Conservation (phyloP, 305 asterid genomes). For the Plantago lanceolata region DNA sequence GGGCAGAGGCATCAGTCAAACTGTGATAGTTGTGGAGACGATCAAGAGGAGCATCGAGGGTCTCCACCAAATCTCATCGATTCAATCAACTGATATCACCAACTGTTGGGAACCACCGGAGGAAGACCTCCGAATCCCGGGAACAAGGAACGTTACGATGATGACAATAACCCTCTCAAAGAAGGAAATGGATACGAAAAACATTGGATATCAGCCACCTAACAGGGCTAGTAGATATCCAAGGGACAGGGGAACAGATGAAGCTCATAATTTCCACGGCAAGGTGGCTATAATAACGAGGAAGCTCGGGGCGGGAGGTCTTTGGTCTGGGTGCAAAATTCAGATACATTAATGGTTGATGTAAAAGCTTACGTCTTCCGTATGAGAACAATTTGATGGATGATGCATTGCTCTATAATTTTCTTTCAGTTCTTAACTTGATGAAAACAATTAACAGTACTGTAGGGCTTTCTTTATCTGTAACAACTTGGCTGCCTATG, state of each 20-base stretch:
- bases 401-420: too few relatives aligned
- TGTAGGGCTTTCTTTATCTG: too few relatives aligned
- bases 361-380: too few relatives aligned
- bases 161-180: conserved; percentile 82
- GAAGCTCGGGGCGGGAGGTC: too few relatives aligned
- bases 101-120: conserved; percentile 98
- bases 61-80: conserved; percentile 77
- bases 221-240: conserved; percentile 47
- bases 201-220: conserved; percentile 62
- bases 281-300: conserved; percentile 67
- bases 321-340: too few relatives aligned
- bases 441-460: too few relatives aligned
- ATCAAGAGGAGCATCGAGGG: conserved; percentile 94
- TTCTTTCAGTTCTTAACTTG: too few relatives aligned
- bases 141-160: conserved; percentile 95
- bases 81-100: conserved; percentile 83
- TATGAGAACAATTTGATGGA: too few relatives aligned
- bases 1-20: conserved; percentile 79
- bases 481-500: too few relatives aligned
- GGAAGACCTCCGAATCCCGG: conserved; percentile 95
- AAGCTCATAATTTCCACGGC: conserved; percentile 64
- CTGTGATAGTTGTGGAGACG: conserved; percentile 63
- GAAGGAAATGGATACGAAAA: conserved; percentile 51
- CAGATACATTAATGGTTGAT: too few relatives aligned
- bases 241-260: conserved; percentile 73